A percentile compares a stretch with the other conserved stretches of the same genome.
Evolutionary conservation across 116 monocot genomes (phyloP).

Genomic region (Iris pallida): DNA sequence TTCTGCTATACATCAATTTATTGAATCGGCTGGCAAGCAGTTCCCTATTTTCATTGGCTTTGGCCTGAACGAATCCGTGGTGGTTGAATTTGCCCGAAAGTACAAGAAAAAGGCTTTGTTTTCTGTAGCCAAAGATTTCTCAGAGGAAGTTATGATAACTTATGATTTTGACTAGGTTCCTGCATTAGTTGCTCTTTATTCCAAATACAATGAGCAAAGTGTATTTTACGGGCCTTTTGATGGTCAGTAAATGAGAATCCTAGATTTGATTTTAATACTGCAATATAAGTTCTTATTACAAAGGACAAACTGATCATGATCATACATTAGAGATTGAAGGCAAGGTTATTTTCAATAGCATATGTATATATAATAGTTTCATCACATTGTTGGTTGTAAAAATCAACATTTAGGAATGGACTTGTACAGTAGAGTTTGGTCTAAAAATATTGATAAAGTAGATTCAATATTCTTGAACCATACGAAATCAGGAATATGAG

Average conservation of each 20-base stretch:
- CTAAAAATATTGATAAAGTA: too few relatives aligned
- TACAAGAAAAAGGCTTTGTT: slow-evolving; percentile 95
- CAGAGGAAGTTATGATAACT: slow-evolving; percentile 76
- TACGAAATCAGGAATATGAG: too few relatives aligned
- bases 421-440: too few relatives aligned
- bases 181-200: slow-evolving; percentile 78
- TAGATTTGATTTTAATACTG: neutral
- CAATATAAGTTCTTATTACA: too few relatives aligned
- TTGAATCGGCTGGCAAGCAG: slow-evolving; percentile 65
- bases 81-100: slow-evolving; percentile 50
- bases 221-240: slow-evolving; percentile 98
- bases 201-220: slow-evolving; percentile 76
- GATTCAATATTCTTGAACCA: too few relatives aligned
- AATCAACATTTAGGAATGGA: too few relatives aligned
- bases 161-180: slow-evolving; percentile 96
- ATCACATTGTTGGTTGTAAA: too few relatives aligned
- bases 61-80: slow-evolving; percentile 66
- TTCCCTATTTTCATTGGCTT: slow-evolving; percentile 96
- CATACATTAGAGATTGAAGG: too few relatives aligned
- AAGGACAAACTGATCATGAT: too few relatives aligned
- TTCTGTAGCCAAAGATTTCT: slow-evolving; percentile 78
- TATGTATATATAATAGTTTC: too few relatives aligned
- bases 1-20: slow-evolving; percentile 59
- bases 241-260: slow-evolving; percentile 40
- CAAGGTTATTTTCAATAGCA: too few relatives aligned